Percentiles rank a stretch among this genome's conserved stretches.
phyloP scores from a whole-genome alignment of 2,329 filamentous ascomycete genomes.

The Cladophialophora chaetospira region DNA sequence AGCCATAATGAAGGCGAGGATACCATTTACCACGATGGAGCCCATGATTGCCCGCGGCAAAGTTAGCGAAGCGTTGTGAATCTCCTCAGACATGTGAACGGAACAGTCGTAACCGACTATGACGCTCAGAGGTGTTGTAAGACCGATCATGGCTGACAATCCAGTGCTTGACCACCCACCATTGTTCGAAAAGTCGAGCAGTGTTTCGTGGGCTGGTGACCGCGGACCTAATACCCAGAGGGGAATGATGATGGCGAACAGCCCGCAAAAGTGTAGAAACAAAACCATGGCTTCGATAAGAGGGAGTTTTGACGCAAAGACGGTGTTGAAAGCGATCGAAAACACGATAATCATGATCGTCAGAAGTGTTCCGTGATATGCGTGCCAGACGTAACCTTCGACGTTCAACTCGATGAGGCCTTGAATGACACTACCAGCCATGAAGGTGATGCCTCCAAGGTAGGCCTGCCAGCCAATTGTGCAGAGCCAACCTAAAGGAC shows the following conservation, averaged over 20 bases:
- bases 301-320: constrained; percentile 35
- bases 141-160: constrained; percentile 47
- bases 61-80: constrained; percentile 50
- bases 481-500: constrained; percentile 43
- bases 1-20: constrained; percentile 50
- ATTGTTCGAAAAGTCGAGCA: constrained; percentile 49
- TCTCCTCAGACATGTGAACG: constrained; percentile 56
- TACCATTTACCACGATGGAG: constrained; percentile 51
- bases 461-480: constrained; percentile 50
- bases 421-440: constrained; percentile 38
- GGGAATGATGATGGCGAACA: constrained; percentile 39
- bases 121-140: constrained; percentile 44
- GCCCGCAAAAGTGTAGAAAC: constrained; percentile 38
- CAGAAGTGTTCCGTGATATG: constrained; percentile 38
- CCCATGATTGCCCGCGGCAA: constrained; percentile 54
- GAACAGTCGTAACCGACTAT: constrained; percentile 48
- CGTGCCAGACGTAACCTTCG: constrained; percentile 32
- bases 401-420: constrained; percentile 33
- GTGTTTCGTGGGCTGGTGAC: constrained; percentile 46
- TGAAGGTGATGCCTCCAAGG: constrained; percentile 43
- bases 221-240: constrained; percentile 37
- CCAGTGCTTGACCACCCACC: constrained; percentile 45
- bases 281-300: constrained; percentile 38
- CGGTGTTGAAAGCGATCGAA: constrained; percentile 37
- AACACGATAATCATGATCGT: constrained; percentile 33